These are phyloP conservation scores for Fusarium solani-melongenae DNA, from an alignment of 2,329 filamentous ascomycete genomes.

Conservation along the genomic window DNA sequence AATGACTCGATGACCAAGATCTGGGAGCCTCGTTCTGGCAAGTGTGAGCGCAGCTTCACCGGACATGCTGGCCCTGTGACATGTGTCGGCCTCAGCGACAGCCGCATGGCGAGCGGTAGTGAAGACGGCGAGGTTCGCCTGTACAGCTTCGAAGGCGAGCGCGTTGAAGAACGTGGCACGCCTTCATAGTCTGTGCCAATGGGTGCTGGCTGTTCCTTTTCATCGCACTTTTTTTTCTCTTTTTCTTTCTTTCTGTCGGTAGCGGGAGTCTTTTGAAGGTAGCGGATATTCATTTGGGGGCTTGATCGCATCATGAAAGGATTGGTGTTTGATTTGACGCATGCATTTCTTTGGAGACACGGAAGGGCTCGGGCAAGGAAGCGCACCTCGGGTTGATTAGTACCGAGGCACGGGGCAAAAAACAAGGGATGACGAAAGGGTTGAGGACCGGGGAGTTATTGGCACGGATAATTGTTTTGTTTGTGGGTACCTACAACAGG, in stretches of 20 bases:
- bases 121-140: conserved; percentile 93
- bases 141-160: conserved; percentile 76
- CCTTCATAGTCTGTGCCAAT: conserved; percentile 53
- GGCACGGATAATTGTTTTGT: conserved; percentile 10
- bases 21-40: conserved; percentile 92
- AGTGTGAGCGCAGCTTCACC: conserved; percentile 91
- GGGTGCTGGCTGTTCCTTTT: neutral
- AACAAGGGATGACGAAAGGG: conserved; percentile 1
- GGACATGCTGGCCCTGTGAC: conserved; percentile 93
- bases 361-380: neutral
- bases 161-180: conserved; percentile 61
- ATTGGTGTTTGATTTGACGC: conserved; percentile 4
- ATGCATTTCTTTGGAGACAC: neutral
- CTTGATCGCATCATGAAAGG: conserved; percentile 10
- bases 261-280: conserved; percentile 24
- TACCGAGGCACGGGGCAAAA: conserved; percentile 14
- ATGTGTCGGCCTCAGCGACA: conserved; percentile 91
- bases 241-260: conserved; percentile 12
- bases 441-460: conserved; percentile 16
- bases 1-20: conserved; percentile 94
- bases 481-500: conserved; percentile 6
- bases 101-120: conserved; percentile 87
- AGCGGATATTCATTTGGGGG: neutral
- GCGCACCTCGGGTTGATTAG: conserved; percentile 4
- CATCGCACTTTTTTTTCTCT: neutral